Base-by-base conservation (phyloP, 1,284 basidiomycete genomes). In the Moesziomyces sp. region DNA sequence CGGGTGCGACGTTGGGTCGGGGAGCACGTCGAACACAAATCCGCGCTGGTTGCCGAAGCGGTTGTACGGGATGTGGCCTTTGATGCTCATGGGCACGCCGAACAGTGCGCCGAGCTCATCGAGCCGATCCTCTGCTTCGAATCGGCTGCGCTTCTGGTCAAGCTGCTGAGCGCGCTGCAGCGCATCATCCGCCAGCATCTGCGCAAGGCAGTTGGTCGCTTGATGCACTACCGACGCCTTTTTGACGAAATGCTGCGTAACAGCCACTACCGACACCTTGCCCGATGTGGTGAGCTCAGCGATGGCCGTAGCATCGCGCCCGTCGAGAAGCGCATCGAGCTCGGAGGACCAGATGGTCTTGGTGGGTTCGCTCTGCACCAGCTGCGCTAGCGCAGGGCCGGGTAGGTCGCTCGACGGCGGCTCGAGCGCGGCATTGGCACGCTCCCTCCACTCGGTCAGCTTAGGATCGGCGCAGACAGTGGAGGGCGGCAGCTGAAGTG, bases 1-100 rank as follows among this genome's bases (percentile, higher is more conserved):
- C 19, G 56, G 60, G 18, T 71, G 62, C 3, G 44, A 50, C 3
- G 50, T 45, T 4, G 62, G 63, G 24, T 65, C 58, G 18, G 58
- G 52, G 7, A 79, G 56, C 2, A 75, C 67, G n/a, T 79, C 77
- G 40, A 73, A 71, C 3, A 77, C 62, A 23, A 79, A 77, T 2
- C 77, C 77, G 16, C 76, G 47, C 46, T 79, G 76, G 46, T 40
- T 72, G 30, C 77, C 70, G 24, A 61, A 55, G n/a, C 52, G 49
- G 16, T 60, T 47, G 28, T 68, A 56, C 3, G 47, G 24, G 3
- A 79, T 35, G 45, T 79, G 76, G 10, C 70, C 77, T 53, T 78
- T 77, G 55, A 76, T 66, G 50, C 65, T 74, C 49, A 77, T 73
- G 13, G 76, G 76, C 24, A 77, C 44, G 7, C 75, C 76, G 19